Percentiles rank a stretch among this genome's conserved stretches.
These are phyloP conservation scores for Pyrus betulifolia DNA, from an alignment of 306 rosid genomes.

Conservation along the genomic window DNA sequence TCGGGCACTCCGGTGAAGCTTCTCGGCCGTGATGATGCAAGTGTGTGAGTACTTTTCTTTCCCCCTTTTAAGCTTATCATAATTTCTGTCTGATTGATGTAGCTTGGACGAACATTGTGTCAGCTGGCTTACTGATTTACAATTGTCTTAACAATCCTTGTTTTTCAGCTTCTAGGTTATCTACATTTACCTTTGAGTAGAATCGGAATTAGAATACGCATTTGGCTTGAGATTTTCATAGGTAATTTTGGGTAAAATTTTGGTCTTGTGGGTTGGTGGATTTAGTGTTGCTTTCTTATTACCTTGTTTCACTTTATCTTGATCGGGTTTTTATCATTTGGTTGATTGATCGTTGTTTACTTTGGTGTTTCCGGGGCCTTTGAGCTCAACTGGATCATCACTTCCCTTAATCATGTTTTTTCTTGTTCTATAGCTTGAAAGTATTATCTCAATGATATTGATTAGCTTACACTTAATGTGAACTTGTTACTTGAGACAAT, in stretches of 20 bases:
- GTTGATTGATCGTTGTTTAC: not conserved
- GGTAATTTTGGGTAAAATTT: not conserved
- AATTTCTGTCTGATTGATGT: not conserved
- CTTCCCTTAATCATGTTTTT: not conserved
- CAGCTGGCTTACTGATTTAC: not conserved
- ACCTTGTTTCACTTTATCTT: not conserved
- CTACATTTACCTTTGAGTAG: not conserved
- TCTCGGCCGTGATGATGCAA: constrained; percentile 95
- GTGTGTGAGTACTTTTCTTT: constrained; percentile 63
- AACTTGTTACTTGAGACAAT: not conserved
- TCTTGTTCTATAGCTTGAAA: not conserved
- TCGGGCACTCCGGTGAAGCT: constrained; percentile 97
- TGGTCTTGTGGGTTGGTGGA: not conserved
- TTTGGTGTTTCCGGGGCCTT: not conserved
- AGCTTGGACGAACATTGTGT: not conserved
- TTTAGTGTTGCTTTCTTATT: not conserved
- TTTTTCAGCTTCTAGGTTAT: not conserved
- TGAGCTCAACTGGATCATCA: not conserved
- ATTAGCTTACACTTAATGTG: not conserved
- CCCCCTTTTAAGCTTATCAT: not conserved
- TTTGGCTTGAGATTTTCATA: not conserved
- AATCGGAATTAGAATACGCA: not conserved
- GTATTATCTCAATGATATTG: not conserved
- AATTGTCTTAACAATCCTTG: not conserved
- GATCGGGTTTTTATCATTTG: not conserved